Evolutionary conservation across 768 basidiomycete genomes (phyloP), one percentile per base, ranked within the genome.

Genomic region (Mycena pura): DNA sequence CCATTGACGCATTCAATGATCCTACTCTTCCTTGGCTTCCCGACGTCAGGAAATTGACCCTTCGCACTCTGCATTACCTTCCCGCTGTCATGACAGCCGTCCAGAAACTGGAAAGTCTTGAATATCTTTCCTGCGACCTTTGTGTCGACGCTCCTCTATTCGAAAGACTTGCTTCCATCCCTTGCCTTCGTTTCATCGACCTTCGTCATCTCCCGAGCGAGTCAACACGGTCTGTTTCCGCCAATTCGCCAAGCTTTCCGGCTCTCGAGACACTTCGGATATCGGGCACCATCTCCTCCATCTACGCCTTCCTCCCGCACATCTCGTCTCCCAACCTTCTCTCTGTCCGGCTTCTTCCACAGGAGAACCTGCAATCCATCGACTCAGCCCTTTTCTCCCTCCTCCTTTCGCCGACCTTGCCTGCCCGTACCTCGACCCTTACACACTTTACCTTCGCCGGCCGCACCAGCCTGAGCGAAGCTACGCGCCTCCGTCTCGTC

Each of bases 51-150:
- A 57, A 57, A 43, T 41, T 66, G 40, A 58, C 41, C 5, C 51
- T 66, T 27, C 64, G 64, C 24, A 66, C 60, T 11, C 24, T 66
- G 5, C 46, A 66, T 39, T 62, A 49, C n/a, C 64, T 66, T n/a
- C 64, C 64, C 10, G 64, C 50, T 9, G 32, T 56, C 14, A 27
- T 28, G 13, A 19, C 46, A 0, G 64, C 64, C 1, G 34, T 66
- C 17, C 64, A 32, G 10, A 44, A 19, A 21, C 53, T 62, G 21
- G 15, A 22, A 3, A 56, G 48, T 24, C 34, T 66, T n/a, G 48
- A 66, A 38, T 36, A 62, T 24, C 50, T 66, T 28, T 66, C 64
- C 6, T 62, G 57, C 31, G 64, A 66, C 46, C 57, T 66, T 15
- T 34, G 47, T 22, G 41, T 62, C 21, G 39, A 45, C 25, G 34